Base-by-base conservation (phyloP, 352 stramenopile genomes). In the Phytophthora sp. region DNA sequence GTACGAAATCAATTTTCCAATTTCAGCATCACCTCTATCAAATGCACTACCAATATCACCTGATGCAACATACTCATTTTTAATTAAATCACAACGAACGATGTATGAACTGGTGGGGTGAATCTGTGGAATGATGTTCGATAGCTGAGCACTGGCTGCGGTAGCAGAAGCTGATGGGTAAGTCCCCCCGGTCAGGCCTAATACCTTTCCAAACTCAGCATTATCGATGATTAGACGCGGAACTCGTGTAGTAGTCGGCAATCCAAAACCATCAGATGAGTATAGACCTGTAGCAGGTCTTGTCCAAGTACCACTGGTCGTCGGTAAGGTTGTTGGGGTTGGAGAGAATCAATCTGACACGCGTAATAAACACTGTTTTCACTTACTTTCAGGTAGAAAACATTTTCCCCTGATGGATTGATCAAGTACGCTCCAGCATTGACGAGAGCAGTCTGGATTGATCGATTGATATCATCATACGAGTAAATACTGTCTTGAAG, bases 171-270 rank as follows among this genome's bases (percentile, higher is more conserved):
- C 35, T 17, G 50, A 5, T 21, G 59, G 59, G 24, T 68, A 68
- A 1, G 59, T 68, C 17, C 13, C 35, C 15, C 41, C 13, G 20
- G 42, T 62, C 6, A 68, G 24, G 0, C 51, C 59, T 15, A 62
- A 0, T 7, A 68, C 52, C 26, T 52, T 56, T 30, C 59, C 59
- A 53, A 68, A 68, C 2, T 12, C 17, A 20, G 26, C 26, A 38
- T 65, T 65, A 45, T 65, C 46, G n/a, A 65, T 52, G 13, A 51
- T 57, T 15, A 65, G 37, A 48, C 42, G 43, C 35, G 43, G 59
- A 1, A 56, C 59, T n/a, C 42, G 59, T 6, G 59, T 50, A 3
- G 52, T 62, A 11, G 59, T 62, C 0, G 51, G 59, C 7, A 67
- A 28, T 5, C 59, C 59, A 42, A 43, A 44, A 18, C 59, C 49